Evolutionary conservation across 2,329 filamentous ascomycete genomes (phyloP).

Genomic region (Ramichloridium luteum): DNA sequence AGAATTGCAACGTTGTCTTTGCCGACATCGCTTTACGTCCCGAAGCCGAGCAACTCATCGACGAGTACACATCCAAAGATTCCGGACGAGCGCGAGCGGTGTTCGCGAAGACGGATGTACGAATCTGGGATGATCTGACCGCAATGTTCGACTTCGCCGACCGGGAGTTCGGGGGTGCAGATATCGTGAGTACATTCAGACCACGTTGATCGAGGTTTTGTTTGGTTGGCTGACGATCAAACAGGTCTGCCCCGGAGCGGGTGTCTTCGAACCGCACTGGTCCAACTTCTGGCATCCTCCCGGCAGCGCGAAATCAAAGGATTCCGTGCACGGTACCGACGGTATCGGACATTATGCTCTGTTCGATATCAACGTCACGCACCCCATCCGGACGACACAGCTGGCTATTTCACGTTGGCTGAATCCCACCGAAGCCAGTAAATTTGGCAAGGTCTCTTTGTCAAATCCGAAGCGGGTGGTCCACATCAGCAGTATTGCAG

Average conservation of each 20-base stretch:
- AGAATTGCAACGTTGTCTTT: slow-evolving; percentile 37
- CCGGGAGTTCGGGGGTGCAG: slow-evolving; percentile 34
- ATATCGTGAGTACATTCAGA: slow-evolving; percentile 34
- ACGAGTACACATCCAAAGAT: slow-evolving; percentile 21
- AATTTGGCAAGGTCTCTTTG: slow-evolving; percentile 22
- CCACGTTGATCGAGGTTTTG: too few relatives aligned
- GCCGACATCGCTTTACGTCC: slow-evolving; percentile 37
- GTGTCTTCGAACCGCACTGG: slow-evolving; percentile 37
- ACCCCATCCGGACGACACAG: slow-evolving; percentile 37
- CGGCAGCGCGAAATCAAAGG: slow-evolving; percentile 25
- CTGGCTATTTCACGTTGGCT: slow-evolving; percentile 36
- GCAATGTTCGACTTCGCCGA: slow-evolving; percentile 38
- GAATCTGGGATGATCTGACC: slow-evolving; percentile 38
- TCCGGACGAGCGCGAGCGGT: slow-evolving; percentile 25
- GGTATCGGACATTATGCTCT: slow-evolving; percentile 25
- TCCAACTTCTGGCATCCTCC: slow-evolving; percentile 39
- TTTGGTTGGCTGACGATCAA: slow-evolving; percentile 19
- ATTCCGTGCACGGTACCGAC: slow-evolving; percentile 19
- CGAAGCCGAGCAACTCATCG: slow-evolving; percentile 33
- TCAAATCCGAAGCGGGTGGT: slow-evolving; percentile 35
- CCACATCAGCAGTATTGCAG: slow-evolving; percentile 34
- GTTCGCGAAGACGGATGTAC: slow-evolving; percentile 37
- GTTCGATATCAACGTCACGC: slow-evolving; percentile 37
- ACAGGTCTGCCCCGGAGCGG: slow-evolving; percentile 35
- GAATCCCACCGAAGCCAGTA: slow-evolving; percentile 19